phyloP scores from a whole-genome alignment of 306 rosid genomes.

The Acacia acuminata region DNA sequence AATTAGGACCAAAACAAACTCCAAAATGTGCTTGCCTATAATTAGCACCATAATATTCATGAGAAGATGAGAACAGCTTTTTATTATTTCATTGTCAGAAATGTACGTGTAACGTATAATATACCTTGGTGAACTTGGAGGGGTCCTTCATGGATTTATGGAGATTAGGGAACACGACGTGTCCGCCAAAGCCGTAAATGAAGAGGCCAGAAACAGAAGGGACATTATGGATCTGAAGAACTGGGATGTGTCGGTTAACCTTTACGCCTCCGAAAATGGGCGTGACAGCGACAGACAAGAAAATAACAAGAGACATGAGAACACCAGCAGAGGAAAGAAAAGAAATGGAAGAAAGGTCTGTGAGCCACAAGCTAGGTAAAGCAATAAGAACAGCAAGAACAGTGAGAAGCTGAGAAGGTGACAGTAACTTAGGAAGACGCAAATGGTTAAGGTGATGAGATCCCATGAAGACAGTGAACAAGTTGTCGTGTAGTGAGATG shows the following conservation, averaged over 20 bases:
- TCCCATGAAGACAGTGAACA: conserved; percentile 45
- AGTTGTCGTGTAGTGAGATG: conserved; percentile 74
- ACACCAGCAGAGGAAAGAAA: conserved; percentile 64
- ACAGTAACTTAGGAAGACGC: conserved; percentile 36
- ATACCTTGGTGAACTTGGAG: conserved; percentile 76
- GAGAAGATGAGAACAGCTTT: too few relatives aligned
- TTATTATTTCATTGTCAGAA: too few relatives aligned
- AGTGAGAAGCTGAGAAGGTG: conserved; percentile 55
- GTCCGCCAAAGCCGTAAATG: conserved; percentile 66
- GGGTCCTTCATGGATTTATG: conserved; percentile 83
- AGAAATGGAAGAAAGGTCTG: conserved; percentile 66
- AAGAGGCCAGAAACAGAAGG: conserved; percentile 73
- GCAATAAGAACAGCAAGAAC: conserved; percentile 52
- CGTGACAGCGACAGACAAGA: conserved; percentile 50
- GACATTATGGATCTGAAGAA: conserved; percentile 51
- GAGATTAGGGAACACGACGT: conserved; percentile 68
- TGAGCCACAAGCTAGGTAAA: conserved; percentile 70
- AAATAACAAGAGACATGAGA: conserved; percentile 62
- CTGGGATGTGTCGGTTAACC: conserved; percentile 48
- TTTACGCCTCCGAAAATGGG: conserved; percentile 51
- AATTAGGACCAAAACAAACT: too few relatives aligned
- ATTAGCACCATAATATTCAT: too few relatives aligned
- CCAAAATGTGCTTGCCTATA: too few relatives aligned
- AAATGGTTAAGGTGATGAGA: conserved; percentile 29
- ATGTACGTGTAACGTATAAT: background rate